Conservation (phyloP, 495 filamentous ascomycete genomes). For the Penicillium longicatenatum region DNA sequence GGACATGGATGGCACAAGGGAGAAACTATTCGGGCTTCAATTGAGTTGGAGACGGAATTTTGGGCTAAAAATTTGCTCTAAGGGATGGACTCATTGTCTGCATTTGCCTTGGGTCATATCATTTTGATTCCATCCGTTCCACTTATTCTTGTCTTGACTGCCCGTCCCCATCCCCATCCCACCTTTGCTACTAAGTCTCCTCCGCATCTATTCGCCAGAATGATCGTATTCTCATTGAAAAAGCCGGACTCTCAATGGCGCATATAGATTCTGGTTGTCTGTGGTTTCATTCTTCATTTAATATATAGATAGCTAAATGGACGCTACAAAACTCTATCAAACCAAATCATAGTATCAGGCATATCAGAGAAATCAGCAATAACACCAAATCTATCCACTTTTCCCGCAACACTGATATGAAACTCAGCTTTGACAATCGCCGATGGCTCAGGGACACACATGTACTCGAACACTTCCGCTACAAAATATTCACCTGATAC, state of each 20-base stretch:
- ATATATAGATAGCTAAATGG: too few relatives aligned
- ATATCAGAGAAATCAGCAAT: conserved; percentile 26
- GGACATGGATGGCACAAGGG: neutral
- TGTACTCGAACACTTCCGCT: conserved; percentile 4
- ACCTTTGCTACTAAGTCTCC: too few relatives aligned
- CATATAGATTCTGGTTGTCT: too few relatives aligned
- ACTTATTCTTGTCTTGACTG: too few relatives aligned
- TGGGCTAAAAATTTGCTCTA: neutral
- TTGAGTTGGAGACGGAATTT: neutral
- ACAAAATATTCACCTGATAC: conserved; percentile 23
- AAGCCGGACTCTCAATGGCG: too few relatives aligned
- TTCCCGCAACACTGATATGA: conserved; percentile 35
- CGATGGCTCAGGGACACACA: neutral
- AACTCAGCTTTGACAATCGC: conserved; percentile 32
- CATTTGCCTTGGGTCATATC: too few relatives aligned
- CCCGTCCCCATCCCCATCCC: too few relatives aligned
- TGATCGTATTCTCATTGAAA: too few relatives aligned
- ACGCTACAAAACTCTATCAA: conserved; percentile 12
- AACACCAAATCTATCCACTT: conserved; percentile 32
- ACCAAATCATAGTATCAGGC: conserved; percentile 34
- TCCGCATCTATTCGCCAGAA: too few relatives aligned
- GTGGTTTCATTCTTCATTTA: too few relatives aligned
- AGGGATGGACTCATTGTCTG: neutral
- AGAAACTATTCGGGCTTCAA: neutral
- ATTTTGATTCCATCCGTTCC: too few relatives aligned